A percentile compares a stretch with the other conserved stretches of the same genome.
Evolutionary conservation across 768 basidiomycete species (phyloP).

Genomic region (Hemileccinum rubropunctum): DNA sequence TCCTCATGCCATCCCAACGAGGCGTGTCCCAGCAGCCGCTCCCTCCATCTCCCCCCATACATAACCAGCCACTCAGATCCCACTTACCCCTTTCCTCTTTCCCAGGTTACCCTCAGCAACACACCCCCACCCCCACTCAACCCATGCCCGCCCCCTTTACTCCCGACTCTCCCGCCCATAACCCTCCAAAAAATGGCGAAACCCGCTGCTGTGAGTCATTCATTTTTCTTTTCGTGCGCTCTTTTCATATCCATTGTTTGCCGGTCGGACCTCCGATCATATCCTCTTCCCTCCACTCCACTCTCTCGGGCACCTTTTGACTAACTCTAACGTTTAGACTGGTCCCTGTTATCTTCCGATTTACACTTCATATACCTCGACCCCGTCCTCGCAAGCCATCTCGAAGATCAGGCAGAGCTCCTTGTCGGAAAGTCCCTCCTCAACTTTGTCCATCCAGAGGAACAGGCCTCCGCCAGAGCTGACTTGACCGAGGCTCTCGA

Average conservation of each 20-base stretch:
- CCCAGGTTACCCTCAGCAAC: slow-evolving; percentile 33
- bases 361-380: slow-evolving; percentile 82
- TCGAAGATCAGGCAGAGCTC: slow-evolving; percentile 64
- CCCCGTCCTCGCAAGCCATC: slow-evolving; percentile 71
- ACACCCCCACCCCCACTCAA: slow-evolving; percentile 27
- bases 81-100: slow-evolving; percentile 39
- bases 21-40: slow-evolving; percentile 27
- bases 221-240: not conserved
- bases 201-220: slow-evolving; percentile 71
- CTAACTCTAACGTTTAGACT: slow-evolving; percentile 49
- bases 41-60: slow-evolving; percentile 27
- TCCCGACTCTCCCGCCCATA: slow-evolving; percentile 35
- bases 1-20: slow-evolving; percentile 35
- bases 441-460: slow-evolving; percentile 82
- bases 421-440: slow-evolving; percentile 72
- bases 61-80: slow-evolving; percentile 33
- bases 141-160: slow-evolving; percentile 27
- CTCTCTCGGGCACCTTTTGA: slow-evolving; percentile 13
- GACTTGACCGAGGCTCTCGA: slow-evolving; percentile 76
- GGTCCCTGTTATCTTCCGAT: slow-evolving; percentile 75
- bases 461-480: slow-evolving; percentile 66
- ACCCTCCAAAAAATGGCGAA: slow-evolving; percentile 60
- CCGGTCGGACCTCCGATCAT: slow-evolving; percentile 26
- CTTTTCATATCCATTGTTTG: slow-evolving; percentile 12
- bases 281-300: slow-evolving; percentile 8